Conservation (phyloP, 345 rosid species). For the Pistacia vera region DNA sequence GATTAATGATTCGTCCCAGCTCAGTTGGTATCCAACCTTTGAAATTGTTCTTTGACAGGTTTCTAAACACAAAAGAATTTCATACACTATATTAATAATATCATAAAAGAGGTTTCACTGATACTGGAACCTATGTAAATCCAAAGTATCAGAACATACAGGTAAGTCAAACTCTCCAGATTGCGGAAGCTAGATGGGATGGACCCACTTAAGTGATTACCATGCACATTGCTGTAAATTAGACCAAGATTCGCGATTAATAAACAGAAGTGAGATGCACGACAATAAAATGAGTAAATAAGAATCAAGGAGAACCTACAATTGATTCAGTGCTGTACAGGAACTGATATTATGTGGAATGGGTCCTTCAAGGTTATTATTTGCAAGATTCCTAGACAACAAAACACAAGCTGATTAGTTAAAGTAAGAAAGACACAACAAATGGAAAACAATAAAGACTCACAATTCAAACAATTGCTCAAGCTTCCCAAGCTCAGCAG, state of each 20-base stretch:
- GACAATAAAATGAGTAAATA: not conserved
- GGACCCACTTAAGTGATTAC: conserved; percentile 74
- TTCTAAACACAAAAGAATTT: conserved; percentile 37
- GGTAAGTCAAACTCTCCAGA: conserved; percentile 82
- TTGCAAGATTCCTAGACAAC: conserved; percentile 78
- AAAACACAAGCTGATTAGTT: not conserved
- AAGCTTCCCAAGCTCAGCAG: conserved; percentile 91
- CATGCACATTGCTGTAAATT: conserved; percentile 72
- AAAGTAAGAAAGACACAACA: not conserved
- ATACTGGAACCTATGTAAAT: not conserved
- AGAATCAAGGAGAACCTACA: conserved; percentile 48
- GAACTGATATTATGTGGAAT: conserved; percentile 81
- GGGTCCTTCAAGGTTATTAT: conserved; percentile 78
- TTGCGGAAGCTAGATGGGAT: conserved; percentile 76
- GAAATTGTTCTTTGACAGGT: conserved; percentile 76
- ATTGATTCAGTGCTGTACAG: conserved; percentile 87
- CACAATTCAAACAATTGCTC: conserved; percentile 93
- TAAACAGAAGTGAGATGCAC: not conserved
- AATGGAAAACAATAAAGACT: conserved; percentile 19
- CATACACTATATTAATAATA: not conserved
- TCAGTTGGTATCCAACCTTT: conserved; percentile 73
- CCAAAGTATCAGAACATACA: conserved; percentile 48
- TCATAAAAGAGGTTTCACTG: not conserved
- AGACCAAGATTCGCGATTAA: not conserved
- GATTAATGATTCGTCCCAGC: conserved; percentile 82